These are phyloP conservation scores for Andrographis paniculata DNA, from an alignment of 305 asterid genomes.

Conservation along the genomic window DNA sequence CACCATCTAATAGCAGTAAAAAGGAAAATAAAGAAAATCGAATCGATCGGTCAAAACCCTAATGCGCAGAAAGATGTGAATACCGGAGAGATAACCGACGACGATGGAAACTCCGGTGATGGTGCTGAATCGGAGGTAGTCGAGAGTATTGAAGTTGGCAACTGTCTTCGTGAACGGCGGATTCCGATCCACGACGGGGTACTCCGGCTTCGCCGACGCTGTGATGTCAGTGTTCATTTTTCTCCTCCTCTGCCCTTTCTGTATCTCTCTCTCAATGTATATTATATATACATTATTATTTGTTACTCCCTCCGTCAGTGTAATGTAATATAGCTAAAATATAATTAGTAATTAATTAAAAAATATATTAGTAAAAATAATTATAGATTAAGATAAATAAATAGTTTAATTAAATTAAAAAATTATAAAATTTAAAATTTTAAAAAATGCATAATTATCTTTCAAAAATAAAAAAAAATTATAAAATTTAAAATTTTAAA, in stretches of 20 bases:
- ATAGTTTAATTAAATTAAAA: no score
- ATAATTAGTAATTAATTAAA: no score
- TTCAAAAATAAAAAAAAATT: no score
- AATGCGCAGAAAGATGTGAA: neutral
- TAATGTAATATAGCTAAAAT: no score
- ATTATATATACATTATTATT: no score
- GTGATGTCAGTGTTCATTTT: conserved; percentile 85
- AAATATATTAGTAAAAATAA: no score
- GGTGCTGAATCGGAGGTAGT: conserved; percentile 85
- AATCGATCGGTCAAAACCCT: neutral
- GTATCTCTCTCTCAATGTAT: no score
- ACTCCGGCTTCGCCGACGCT: conserved; percentile 83
- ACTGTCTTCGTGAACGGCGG: conserved; percentile 92
- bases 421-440: no score
- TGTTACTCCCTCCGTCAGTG: no score
- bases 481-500: no score
- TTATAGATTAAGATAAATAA: no score
- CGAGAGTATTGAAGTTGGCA: conserved; percentile 77
- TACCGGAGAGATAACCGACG: conserved; percentile 97
- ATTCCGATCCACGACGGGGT: conserved; percentile 88
- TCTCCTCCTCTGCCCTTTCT: neutral
- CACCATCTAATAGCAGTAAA: neutral
- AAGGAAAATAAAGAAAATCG: neutral
- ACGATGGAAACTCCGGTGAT: conserved; percentile 54
- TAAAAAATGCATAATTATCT: no score